These are phyloP conservation scores for Trichosanthes cucumerina DNA, from an alignment of 306 rosid species.

Conservation along the genomic window DNA sequence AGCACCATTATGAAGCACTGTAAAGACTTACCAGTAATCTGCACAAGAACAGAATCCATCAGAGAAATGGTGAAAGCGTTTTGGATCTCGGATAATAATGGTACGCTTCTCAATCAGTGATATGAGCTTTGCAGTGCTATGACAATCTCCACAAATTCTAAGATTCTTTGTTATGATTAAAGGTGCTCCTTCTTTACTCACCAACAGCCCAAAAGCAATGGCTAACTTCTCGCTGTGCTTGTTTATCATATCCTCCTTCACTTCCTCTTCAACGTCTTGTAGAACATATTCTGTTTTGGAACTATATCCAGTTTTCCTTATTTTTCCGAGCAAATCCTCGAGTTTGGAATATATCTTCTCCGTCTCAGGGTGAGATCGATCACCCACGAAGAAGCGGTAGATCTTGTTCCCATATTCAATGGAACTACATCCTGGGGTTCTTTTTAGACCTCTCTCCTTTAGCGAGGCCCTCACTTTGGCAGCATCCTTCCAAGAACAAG, in stretches of 20 bases:
- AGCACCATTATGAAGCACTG: neutral
- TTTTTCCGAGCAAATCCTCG: constrained; percentile 42
- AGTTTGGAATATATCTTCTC: constrained; percentile 46
- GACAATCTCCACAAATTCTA: constrained; percentile 67
- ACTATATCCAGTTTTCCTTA: constrained; percentile 46
- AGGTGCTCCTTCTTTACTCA: constrained; percentile 26
- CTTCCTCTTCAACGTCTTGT: constrained; percentile 57
- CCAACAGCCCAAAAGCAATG: constrained; percentile 69
- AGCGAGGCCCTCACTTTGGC: constrained; percentile 51
- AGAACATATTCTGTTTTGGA: constrained; percentile 45
- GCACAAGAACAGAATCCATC: constrained; percentile 57
- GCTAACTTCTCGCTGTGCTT: constrained; percentile 81
- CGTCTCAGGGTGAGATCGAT: constrained; percentile 47
- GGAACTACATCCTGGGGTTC: constrained; percentile 52
- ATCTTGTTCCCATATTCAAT: constrained; percentile 49
- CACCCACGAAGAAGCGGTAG: constrained; percentile 47
- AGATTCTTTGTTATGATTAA: constrained; percentile 53
- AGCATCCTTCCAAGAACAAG: constrained; percentile 60
- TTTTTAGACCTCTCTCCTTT: constrained; percentile 40
- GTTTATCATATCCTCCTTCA: constrained; percentile 52
- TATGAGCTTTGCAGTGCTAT: constrained; percentile 43
- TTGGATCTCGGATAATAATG: constrained; percentile 57
- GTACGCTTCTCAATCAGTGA: constrained; percentile 45
- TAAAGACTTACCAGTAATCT: constrained; percentile 53
- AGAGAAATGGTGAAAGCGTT: constrained; percentile 65